Percentiles rank a stretch among this genome's conserved stretches.
These are phyloP conservation scores for Spiromastix sp. DNA, from an alignment of 2,329 filamentous ascomycete genomes.

Conservation along the genomic window DNA sequence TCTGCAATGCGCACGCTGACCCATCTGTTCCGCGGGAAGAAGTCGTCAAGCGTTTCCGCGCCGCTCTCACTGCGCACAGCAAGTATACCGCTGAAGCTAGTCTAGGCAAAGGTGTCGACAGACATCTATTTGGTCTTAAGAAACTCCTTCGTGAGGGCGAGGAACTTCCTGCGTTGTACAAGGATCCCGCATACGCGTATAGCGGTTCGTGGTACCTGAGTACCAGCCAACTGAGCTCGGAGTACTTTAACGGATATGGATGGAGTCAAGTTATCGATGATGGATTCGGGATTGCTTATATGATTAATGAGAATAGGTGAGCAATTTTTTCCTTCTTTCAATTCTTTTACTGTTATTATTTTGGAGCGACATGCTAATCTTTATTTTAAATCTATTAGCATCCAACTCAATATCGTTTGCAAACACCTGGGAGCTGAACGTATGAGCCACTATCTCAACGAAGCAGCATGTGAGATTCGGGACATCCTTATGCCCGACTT, in stretches of 20 bases:
- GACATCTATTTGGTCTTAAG: conserved; percentile 96
- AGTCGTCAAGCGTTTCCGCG: conserved; percentile 65
- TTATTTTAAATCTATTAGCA: conserved; percentile 38
- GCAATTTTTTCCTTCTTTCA: conserved; percentile 13
- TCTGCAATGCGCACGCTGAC: conserved; percentile 80
- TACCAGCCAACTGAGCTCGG: conserved; percentile 79
- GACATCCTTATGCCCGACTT: conserved; percentile 75
- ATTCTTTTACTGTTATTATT: neutral
- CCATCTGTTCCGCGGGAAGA: conserved; percentile 51
- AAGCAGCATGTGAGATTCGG: conserved; percentile 81
- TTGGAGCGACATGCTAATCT: conserved; percentile 2
- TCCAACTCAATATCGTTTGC: conserved; percentile 97
- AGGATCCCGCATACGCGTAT: conserved; percentile 78
- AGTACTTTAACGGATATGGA: conserved; percentile 98
- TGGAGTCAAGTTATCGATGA: conserved; percentile 97
- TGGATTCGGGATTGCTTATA: conserved; percentile 96
- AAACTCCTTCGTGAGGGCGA: conserved; percentile 74
- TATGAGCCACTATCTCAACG: conserved; percentile 93
- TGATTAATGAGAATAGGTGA: conserved; percentile 98
- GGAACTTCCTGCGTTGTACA: conserved; percentile 70
- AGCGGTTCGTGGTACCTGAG: conserved; percentile 82
- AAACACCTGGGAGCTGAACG: conserved; percentile 82
- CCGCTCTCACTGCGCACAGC: conserved; percentile 69
- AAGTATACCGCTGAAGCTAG: conserved; percentile 85
- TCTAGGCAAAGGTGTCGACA: conserved; percentile 87